Evolutionary conservation across 2,329 filamentous ascomycete species (phyloP).

Genomic region (Keithomyces neogunnii): DNA sequence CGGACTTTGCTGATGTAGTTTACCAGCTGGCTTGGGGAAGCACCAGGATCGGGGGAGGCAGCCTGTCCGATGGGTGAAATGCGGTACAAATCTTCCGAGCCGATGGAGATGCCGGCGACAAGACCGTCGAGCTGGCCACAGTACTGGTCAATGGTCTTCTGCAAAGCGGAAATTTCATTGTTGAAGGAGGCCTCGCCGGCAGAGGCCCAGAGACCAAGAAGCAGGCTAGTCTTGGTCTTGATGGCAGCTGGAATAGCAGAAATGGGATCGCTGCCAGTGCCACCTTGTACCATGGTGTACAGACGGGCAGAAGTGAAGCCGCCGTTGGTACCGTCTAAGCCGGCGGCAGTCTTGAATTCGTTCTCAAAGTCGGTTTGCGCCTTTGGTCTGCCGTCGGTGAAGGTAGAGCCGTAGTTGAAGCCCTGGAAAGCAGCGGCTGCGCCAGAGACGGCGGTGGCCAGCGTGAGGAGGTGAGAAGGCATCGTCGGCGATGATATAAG

Average conservation of each 20-base stretch:
- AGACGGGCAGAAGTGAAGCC: conserved; percentile 60
- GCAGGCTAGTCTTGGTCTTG: conserved; percentile 64
- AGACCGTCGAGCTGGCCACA: conserved; percentile 55
- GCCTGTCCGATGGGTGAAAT: conserved; percentile 60
- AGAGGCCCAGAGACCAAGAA: conserved; percentile 80
- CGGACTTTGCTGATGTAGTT: conserved; percentile 64
- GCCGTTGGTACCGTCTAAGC: conserved; percentile 53
- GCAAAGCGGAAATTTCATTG: conserved; percentile 68
- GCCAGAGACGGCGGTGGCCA: conserved; percentile 26
- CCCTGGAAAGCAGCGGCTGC: conserved; percentile 42
- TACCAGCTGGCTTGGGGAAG: conserved; percentile 52
- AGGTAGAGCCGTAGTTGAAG: conserved; percentile 65
- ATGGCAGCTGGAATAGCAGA: conserved; percentile 76
- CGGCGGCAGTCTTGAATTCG: conserved; percentile 58
- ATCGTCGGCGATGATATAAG: not conserved
- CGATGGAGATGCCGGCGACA: conserved; percentile 77
- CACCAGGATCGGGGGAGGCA: conserved; percentile 54
- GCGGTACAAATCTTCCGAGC: conserved; percentile 81
- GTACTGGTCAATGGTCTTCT: conserved; percentile 59
- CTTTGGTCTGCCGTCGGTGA: conserved; percentile 52
- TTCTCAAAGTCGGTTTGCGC: conserved; percentile 57
- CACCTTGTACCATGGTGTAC: conserved; percentile 68
- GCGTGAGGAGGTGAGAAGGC: conserved; percentile 20
- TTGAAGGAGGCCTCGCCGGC: conserved; percentile 53
- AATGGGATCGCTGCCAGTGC: conserved; percentile 56